Base-by-base conservation (phyloP, 1,139 yeast genomes). In the Geotrichum australiense region DNA sequence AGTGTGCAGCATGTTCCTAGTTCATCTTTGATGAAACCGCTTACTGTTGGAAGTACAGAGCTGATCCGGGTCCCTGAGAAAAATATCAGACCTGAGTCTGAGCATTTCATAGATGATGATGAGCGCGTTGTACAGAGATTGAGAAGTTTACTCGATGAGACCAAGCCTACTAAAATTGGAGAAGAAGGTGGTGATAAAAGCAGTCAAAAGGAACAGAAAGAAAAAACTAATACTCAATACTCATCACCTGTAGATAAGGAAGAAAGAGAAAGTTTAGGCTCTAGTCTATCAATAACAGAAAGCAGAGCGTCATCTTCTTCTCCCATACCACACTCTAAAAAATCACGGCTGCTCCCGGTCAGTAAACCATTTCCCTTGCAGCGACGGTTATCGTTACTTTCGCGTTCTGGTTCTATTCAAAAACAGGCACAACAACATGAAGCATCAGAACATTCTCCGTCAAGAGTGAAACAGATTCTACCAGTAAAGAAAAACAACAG, bases 121-220 rank as follows among this genome's bases (percentile, higher is more conserved):
- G 52, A 49, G 11, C 35, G 18, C 4, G 18, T 20, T 7, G 18
- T 19, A 49, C 46, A 21, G 51, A 49, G 27, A 53, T 49, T 11
- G 50, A 45, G 18, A 20, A 19, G 18, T 19, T n/a, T 15, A 7
- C 16, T 21, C 10, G 30, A 35, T 38, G 51, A 27, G n/a, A 19
- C 31, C n/a, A 29, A 22, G 15, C 16, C 16, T 15, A 34, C 20
- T 14, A 34, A 22, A 3, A 20, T 24, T 21, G n/a, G n/a, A n/a
- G n/a, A n/a, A n/a, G n/a, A n/a, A n/a, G n/a, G n/a, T n/a, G n/a
- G n/a, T n/a, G n/a, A n/a, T n/a, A n/a, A n/a, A n/a, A n/a, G n/a
- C n/a, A n/a, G n/a, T n/a, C n/a, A n/a, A n/a, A n/a, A n/a, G n/a
- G n/a, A n/a, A n/a, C n/a, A n/a, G n/a, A n/a, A n/a, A n/a, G n/a